Evolutionary conservation across 1,284 basidiomycete species (phyloP).

Genomic region (Heterobasidion irregulare): DNA sequence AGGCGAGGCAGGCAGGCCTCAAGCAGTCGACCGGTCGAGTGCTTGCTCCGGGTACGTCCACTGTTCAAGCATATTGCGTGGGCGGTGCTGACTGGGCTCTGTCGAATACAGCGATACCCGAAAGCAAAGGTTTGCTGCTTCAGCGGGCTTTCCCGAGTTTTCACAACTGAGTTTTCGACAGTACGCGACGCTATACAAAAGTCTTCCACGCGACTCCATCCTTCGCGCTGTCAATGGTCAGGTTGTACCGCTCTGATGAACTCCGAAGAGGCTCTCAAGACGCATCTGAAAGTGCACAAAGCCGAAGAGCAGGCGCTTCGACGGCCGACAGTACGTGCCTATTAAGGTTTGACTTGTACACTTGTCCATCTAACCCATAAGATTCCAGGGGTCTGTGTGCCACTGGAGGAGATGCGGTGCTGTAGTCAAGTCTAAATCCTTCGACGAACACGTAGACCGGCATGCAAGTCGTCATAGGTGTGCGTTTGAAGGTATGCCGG

Average conservation of each 20-base stretch:
- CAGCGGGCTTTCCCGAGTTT: neutral
- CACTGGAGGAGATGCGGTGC: slow-evolving; percentile 5
- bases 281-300: slow-evolving; percentile 44
- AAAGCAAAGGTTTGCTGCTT: neutral
- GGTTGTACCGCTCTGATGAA: slow-evolving; percentile 48
- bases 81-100: neutral
- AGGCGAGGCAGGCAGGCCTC: slow-evolving; percentile 8
- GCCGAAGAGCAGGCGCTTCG: slow-evolving; percentile 21
- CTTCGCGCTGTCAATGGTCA: slow-evolving; percentile 43
- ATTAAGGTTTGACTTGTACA: neutral
- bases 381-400: neutral
- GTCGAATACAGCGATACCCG: neutral
- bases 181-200: neutral
- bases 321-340: neutral
- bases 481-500: slow-evolving; percentile 8
- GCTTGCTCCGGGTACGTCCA: slow-evolving; percentile 1
- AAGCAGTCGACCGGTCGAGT: slow-evolving; percentile 1
- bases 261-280: slow-evolving; percentile 36
- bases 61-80: neutral
- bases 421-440: slow-evolving; percentile 4
- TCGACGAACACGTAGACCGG: slow-evolving; percentile 5
- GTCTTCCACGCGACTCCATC: neutral
- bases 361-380: neutral
- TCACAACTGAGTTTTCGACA: neutral
- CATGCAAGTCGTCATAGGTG: slow-evolving; percentile 7